Evolutionary conservation across 1,139 yeast species (phyloP).

Genomic region (Zygosaccharomyces pseudobailii): DNA sequence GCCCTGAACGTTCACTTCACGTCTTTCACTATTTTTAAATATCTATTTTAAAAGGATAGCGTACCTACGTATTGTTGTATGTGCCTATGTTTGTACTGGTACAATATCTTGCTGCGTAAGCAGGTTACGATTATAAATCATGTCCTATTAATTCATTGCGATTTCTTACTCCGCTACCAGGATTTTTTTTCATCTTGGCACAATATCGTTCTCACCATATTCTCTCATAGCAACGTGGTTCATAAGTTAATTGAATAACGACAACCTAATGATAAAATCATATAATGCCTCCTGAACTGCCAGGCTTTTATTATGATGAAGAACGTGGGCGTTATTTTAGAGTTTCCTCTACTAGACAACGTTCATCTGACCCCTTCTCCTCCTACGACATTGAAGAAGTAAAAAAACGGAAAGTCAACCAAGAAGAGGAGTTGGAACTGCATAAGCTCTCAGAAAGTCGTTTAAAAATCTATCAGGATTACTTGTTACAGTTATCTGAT

Average conservation of each 20-base stretch:
- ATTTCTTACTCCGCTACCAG: too few relatives aligned
- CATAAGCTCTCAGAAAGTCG: background rate
- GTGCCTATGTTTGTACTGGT: constrained; percentile 1
- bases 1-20: background rate
- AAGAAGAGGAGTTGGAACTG: constrained; percentile 1
- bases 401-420: constrained; percentile 8
- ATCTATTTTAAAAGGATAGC: constrained; percentile 1
- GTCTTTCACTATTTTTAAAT: background rate
- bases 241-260: background rate
- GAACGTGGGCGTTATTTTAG: constrained; percentile 44
- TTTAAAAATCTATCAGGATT: background rate
- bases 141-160: too few relatives aligned
- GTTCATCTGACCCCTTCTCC: constrained; percentile 3
- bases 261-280: background rate
- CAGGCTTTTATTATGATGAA: constrained; percentile 47
- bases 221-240: background rate
- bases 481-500: constrained; percentile 1
- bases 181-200: too few relatives aligned
- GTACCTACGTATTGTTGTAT: background rate
- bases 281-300: constrained; percentile 31
- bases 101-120: background rate
- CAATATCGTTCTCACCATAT: too few relatives aligned
- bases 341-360: constrained; percentile 20
- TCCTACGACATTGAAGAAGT: constrained; percentile 11
- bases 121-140: background rate